A percentile compares a stretch with the other conserved stretches of the same genome.
phyloP scores from a whole-genome alignment of 768 basidiomycete species.

The Termitomyces sp. region DNA sequence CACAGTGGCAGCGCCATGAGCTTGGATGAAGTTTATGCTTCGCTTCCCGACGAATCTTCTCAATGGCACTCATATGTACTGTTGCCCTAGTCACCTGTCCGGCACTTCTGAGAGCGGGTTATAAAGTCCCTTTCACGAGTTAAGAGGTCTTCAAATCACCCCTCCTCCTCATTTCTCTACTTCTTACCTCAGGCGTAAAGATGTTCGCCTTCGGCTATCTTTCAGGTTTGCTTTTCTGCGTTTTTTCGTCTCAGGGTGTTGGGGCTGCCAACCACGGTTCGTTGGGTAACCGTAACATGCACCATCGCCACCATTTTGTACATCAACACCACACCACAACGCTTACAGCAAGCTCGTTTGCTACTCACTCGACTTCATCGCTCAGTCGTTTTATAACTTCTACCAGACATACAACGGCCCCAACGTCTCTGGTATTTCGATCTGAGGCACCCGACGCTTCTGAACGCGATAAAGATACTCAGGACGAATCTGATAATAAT shows the following conservation, averaged over 20 bases:
- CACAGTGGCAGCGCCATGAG: conserved; percentile 1
- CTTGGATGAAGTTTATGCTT: conserved; percentile 5
- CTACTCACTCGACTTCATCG: background rate
- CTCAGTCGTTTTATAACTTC: conserved; percentile 4
- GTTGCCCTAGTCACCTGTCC: conserved; percentile 9
- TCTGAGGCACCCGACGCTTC: background rate
- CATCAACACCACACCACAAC: conserved; percentile 2
- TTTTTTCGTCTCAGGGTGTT: conserved; percentile 11
- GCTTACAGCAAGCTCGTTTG: background rate
- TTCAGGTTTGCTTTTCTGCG: conserved; percentile 6
- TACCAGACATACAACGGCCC: background rate
- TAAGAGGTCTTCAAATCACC: background rate
- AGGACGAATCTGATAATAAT: background rate
- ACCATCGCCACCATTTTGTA: conserved; percentile 10
- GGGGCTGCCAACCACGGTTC: conserved; percentile 10
- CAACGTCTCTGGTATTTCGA: background rate
- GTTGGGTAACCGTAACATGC: conserved; percentile 1
- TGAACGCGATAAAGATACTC: background rate
- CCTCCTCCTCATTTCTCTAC: background rate
- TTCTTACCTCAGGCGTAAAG: background rate
- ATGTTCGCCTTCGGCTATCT: background rate
- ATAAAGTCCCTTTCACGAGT: conserved; percentile 1
- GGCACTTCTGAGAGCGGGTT: conserved; percentile 4
- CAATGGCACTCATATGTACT: conserved; percentile 2
- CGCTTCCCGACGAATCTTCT: conserved; percentile 7